Conservation (phyloP, 495 filamentous ascomycete species). For the Parathielavia appendiculata region DNA sequence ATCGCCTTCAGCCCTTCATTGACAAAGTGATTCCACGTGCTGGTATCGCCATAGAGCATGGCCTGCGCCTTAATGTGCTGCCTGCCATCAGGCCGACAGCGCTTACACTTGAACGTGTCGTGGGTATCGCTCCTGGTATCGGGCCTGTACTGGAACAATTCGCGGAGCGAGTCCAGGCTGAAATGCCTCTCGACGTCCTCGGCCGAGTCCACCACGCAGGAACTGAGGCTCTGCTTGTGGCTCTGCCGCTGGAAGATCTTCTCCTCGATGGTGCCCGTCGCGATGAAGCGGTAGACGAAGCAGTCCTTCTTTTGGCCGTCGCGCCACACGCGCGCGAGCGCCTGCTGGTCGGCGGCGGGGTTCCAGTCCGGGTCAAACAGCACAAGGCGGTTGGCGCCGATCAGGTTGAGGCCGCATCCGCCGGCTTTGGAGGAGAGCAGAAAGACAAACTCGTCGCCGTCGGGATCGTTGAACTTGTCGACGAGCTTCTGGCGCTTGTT, state of each 20-base stretch:
- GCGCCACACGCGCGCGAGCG: conserved; percentile 94
- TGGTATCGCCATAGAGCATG: conserved; percentile 96
- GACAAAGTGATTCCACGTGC: conserved; percentile 96
- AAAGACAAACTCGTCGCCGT: conserved; percentile 89
- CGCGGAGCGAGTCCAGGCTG: conserved; percentile 76
- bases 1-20: conserved; percentile 74
- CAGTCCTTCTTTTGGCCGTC: conserved; percentile 99
- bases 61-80: conserved; percentile 86
- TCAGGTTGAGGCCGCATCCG: conserved; percentile 94
- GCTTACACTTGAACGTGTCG: conserved; percentile 98
- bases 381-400: conserved; percentile 93
- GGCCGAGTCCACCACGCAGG: conserved; percentile 94
- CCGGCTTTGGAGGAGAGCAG: conserved; percentile 94
- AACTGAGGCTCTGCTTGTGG: conserved; percentile 94
- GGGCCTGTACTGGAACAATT: conserved; percentile 87
- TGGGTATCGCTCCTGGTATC: conserved; percentile 89
- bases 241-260: conserved; percentile 99
- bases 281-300: conserved; percentile 98
- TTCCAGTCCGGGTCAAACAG: conserved; percentile 99
- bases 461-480: conserved; percentile 95
- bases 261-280: conserved; percentile 96
- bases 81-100: conserved; percentile 79
- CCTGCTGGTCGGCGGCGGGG: conserved; percentile 96
- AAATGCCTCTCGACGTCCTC: conserved; percentile 98
- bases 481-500: conserved; percentile 95